Percentiles rank a stretch among this genome's conserved stretches.
Conservation (phyloP, 805 yeast genomes). For the Pichia nanzhaoensis region DNA sequence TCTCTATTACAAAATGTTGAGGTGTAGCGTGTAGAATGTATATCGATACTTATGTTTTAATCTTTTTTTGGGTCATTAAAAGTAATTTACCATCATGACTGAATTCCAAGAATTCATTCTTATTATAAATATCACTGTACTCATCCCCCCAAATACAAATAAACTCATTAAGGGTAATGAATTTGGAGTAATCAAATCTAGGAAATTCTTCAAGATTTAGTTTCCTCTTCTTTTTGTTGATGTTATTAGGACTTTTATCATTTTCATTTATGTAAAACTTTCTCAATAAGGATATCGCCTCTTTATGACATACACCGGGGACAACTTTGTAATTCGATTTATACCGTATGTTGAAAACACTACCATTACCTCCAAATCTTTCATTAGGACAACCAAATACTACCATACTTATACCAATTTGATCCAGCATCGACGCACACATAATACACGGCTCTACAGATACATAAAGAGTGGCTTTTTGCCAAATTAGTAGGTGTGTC, state of each 20-base stretch:
- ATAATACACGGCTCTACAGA: slow-evolving; percentile 97
- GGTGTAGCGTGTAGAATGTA: background rate
- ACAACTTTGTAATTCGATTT: slow-evolving; percentile 30
- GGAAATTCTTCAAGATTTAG: slow-evolving; percentile 56
- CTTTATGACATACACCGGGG: slow-evolving; percentile 77
- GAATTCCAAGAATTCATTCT: slow-evolving; percentile 23
- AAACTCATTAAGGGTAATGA: slow-evolving; percentile 48
- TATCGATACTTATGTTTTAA: too few species aligned
- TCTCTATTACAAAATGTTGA: slow-evolving; percentile 10
- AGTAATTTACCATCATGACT: slow-evolving; percentile 10
- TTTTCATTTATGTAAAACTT: slow-evolving; percentile 83
- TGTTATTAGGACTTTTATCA: slow-evolving; percentile 75
- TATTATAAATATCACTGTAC: slow-evolving; percentile 21
- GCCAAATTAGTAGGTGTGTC: slow-evolving; percentile 33
- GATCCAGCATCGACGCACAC: slow-evolving; percentile 92
- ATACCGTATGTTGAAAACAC: slow-evolving; percentile 50
- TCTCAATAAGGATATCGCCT: slow-evolving; percentile 75
- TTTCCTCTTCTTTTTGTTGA: slow-evolving; percentile 61
- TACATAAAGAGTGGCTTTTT: slow-evolving; percentile 67
- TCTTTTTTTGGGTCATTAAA: too few species aligned
- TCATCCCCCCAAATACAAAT: slow-evolving; percentile 41
- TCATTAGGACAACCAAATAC: slow-evolving; percentile 93
- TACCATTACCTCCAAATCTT: slow-evolving; percentile 94
- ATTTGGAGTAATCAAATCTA: slow-evolving; percentile 46
- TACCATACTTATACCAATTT: slow-evolving; percentile 64